Evolutionary conservation across 139 green algal genomes (phyloP), one percentile per base, ranked within the genome.

Genomic region (Microglena sp.): DNA sequence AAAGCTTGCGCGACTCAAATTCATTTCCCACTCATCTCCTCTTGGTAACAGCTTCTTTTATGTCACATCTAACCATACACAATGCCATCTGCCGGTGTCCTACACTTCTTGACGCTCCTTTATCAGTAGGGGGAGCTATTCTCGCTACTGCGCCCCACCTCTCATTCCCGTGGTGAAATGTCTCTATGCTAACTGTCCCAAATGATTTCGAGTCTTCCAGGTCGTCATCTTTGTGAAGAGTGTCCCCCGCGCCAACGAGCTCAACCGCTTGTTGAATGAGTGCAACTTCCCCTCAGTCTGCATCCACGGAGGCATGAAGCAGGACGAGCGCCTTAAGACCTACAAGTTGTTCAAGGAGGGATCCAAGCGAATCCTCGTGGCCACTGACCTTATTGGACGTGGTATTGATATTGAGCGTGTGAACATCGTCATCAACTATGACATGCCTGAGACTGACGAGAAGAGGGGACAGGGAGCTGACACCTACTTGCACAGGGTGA

Each of bases 371-470:
- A 97, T 99, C 76, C 81, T 99, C 71, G 94, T 99, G 45, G 92
- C 94, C 26, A 99, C 94, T 4, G 94, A 99, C 79, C 80, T 99
- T 60, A 85, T 98, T n/a, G 89, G 88, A 6, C 91, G 94, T 56
- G 94, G 94, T 45, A 97, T 99, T 76, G 94, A 99, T 73, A 94
- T 99, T 69, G 94, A 99, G 88, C 83, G 92, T 34, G 94, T 99
- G 57, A 99, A 99, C 80, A 96, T 99, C 61, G 94, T 99, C 22
- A 97, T 99, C 85, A 99, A 99, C 82, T 99, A 99, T 69, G 94
- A 99, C 82, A 99, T 99, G 94, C 94, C 94, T 3, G 88, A 96
- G 73, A 94, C 87, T 0, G 85, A 92, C 62, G 82, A 92, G 65
- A 77, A 79, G 61, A 80, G 94, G 45, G 87, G 86, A 66, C 94